A percentile compares a stretch with the other conserved stretches of the same genome.
phyloP scores from a whole-genome alignment of 345 rosid species.

The Leavenworthia alabamica region DNA sequence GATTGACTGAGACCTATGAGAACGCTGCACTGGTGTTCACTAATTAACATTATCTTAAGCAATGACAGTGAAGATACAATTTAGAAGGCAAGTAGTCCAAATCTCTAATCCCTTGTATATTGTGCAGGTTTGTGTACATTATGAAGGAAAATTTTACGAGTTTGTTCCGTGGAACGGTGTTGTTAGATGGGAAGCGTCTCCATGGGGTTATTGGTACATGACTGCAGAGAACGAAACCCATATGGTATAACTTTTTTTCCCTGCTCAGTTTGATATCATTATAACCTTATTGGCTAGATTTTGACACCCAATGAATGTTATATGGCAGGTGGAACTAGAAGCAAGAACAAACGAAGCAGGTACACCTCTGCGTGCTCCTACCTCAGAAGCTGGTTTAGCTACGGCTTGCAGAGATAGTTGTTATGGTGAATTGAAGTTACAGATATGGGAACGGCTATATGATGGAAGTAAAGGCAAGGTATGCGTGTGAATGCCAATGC shows the following conservation, averaged over 20 bases:
- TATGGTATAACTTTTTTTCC: slow-evolving; percentile 37
- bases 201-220: slow-evolving; percentile 84
- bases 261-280: neutral
- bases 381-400: slow-evolving; percentile 68
- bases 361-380: slow-evolving; percentile 87
- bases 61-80: neutral
- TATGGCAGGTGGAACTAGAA: slow-evolving; percentile 65
- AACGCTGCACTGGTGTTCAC: slow-evolving; percentile 80
- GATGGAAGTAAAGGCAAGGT: slow-evolving; percentile 91
- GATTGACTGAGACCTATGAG: slow-evolving; percentile 59
- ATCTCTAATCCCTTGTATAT: neutral
- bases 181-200: slow-evolving; percentile 66
- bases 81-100: neutral
- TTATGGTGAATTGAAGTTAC: slow-evolving; percentile 61
- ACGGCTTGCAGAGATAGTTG: slow-evolving; percentile 91
- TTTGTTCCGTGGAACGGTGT: slow-evolving; percentile 91
- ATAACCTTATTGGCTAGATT: slow-evolving; percentile 1
- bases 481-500: neutral
- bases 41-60: neutral
- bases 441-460: slow-evolving; percentile 66
- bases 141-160: slow-evolving; percentile 70
- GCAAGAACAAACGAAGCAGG: slow-evolving; percentile 70
- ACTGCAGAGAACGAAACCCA: slow-evolving; percentile 68
- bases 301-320: neutral
- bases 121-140: slow-evolving; percentile 85